Conservation (phyloP, 2,329 filamentous ascomycete species). For the Hortaea sp. region DNA sequence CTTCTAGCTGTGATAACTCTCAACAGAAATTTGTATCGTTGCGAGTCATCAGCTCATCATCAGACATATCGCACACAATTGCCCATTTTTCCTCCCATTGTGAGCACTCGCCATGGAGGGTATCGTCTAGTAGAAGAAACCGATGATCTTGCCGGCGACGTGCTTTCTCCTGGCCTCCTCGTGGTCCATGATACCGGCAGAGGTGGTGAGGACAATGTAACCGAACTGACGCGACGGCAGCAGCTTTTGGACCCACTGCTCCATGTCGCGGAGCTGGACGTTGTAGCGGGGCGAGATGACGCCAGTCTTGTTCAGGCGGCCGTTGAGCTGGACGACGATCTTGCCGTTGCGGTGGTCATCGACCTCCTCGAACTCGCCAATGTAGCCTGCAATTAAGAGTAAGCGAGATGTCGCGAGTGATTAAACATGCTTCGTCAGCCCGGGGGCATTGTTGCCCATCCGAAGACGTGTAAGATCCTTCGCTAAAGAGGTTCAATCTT, state of each 20-base stretch:
- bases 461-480: conserved; percentile 97
- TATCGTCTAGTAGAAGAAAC: conserved; percentile 79
- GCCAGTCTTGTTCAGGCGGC: conserved; percentile 96
- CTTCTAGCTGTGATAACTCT: no score
- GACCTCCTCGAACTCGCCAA: conserved; percentile 98
- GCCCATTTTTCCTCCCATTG: no score
- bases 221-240: conserved; percentile 99
- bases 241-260: conserved; percentile 99
- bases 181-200: conserved; percentile 99
- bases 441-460: conserved; percentile 36
- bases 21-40: no score
- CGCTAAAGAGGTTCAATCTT: conserved; percentile 57
- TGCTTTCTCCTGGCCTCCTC: conserved; percentile 99
- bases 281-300: conserved; percentile 99
- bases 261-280: conserved; percentile 91
- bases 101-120: background rate
- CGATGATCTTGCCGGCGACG: conserved; percentile 97
- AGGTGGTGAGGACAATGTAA: conserved; percentile 98
- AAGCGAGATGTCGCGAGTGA: conserved; percentile 73
- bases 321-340: conserved; percentile 99
- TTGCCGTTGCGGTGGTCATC: conserved; percentile 99
- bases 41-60: no score
- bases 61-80: no score
- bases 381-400: conserved; percentile 66
- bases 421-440: conserved; percentile 86